Conservation (phyloP, 176 grass and related monocot genomes). For the Echinochloa phyllopogon region DNA sequence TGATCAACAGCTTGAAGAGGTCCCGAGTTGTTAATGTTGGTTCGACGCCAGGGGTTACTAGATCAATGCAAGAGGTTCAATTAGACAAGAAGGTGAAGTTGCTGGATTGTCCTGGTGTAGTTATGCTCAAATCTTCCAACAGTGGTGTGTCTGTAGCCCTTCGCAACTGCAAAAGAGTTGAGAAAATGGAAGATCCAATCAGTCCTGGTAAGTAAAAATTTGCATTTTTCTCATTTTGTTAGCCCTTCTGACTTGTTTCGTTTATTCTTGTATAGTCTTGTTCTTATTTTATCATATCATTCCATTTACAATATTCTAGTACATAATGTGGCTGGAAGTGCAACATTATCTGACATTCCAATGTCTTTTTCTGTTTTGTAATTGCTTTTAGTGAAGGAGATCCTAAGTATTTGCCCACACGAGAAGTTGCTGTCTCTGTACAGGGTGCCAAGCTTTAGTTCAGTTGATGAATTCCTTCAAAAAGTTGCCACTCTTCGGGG, state of each 20-base stretch:
- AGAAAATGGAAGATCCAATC: slow-evolving; percentile 94
- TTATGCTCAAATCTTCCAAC: slow-evolving; percentile 82
- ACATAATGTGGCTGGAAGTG: slow-evolving; percentile 25
- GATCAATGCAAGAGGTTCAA: slow-evolving; percentile 94
- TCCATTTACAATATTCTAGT: neutral
- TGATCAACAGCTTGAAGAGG: slow-evolving; percentile 98
- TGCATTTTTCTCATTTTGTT: neutral
- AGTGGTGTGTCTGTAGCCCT: slow-evolving; percentile 76
- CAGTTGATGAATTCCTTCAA: slow-evolving; percentile 92
- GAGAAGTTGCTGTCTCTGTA: slow-evolving; percentile 87
- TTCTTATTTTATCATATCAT: slow-evolving; percentile 9
- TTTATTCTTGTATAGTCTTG: neutral
- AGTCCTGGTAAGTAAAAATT: slow-evolving; percentile 62
- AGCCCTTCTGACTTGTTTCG: neutral
- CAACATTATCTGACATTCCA: neutral
- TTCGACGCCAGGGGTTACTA: slow-evolving; percentile 92
- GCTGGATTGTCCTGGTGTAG: slow-evolving; percentile 94
- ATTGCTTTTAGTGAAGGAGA: slow-evolving; percentile 81
- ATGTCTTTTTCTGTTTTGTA: slow-evolving; percentile 21
- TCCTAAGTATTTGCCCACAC: slow-evolving; percentile 70
- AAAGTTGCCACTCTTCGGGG: slow-evolving; percentile 82
- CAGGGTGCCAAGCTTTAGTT: slow-evolving; percentile 76
- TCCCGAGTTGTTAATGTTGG: slow-evolving; percentile 94
- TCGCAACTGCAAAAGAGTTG: slow-evolving; percentile 91
- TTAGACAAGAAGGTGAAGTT: slow-evolving; percentile 97